Base-by-base conservation (phyloP, 176 grass and related monocot species). In the Aegilops longissima region DNA sequence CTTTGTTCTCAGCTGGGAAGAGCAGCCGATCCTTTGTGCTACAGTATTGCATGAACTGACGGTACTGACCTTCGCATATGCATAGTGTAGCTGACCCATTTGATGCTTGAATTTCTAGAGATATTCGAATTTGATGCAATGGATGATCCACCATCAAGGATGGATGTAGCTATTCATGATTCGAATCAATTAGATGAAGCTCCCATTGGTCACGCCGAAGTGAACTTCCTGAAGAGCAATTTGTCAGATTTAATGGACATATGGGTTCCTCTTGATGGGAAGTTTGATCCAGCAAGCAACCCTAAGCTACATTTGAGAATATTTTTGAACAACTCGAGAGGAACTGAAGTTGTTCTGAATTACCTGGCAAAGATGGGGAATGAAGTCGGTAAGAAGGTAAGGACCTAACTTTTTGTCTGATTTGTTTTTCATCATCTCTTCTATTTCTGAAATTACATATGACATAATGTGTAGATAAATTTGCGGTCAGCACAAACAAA, bases 61-160 rank as follows among this genome's bases (percentile, higher is more conserved):
- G 45, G 12, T 49, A 49, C 45, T 49, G 17, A 16, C 20, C 23
- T 54, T 38, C 66, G 30, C 45, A n/a, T 9, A 30, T 13, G 61
- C 59, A 17, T 18, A 30, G 17, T 14, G 5, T 76, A 61, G 40
- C 81, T 87, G 29, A 80, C 39, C 38, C 11, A 13, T 63, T 81
- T 91, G 70, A 77, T 91, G 54, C 67, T 76, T 83, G 6, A 82
- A 80, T 87, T 89, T 85, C 73, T 89, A 98, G 96, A 98, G 83
- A 63, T 95, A 78, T 98, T 95, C 67, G 96, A 98, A 88, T 98
- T 95, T 84, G 96, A 98, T 90, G 92, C 96, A 45, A 98, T 95
- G 96, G 92, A 91, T 70, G 96, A 95, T 87, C 92, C 93, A 87
- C 96, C 96, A 86, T 98, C 96, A 84, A 88, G 84, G 83, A 91